Conservation (phyloP, 495 filamentous ascomycete genomes). For the Podospora pseudopauciseta region DNA sequence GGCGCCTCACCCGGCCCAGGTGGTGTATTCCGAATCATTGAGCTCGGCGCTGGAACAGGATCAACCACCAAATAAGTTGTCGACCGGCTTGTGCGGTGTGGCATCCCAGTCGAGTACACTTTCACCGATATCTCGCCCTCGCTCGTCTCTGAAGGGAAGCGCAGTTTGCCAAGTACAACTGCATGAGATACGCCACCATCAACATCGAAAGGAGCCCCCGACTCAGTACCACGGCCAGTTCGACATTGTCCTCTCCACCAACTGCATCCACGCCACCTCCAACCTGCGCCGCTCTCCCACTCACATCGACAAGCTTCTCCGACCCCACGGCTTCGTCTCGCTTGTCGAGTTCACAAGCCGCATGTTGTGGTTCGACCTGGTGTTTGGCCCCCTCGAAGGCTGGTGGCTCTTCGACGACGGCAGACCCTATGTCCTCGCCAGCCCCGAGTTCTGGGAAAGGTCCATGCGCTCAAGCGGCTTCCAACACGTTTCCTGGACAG, state of each 20-base stretch:
- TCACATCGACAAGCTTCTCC: conserved; percentile 34
- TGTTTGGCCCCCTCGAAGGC: conserved; percentile 50
- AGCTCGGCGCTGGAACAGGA: conserved; percentile 55
- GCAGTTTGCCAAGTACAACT: conserved; percentile 35
- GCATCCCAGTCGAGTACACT: conserved; percentile 36
- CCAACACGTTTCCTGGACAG: conserved; percentile 47
- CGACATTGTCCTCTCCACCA: conserved; percentile 52
- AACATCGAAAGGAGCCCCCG: conserved; percentile 49
- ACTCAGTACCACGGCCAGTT: conserved; percentile 40
- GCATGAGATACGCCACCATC: conserved; percentile 43
- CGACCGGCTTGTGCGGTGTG: not conserved
- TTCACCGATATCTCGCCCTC: conserved; percentile 51
- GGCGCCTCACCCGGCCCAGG: not conserved
- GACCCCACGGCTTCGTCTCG: conserved; percentile 36
- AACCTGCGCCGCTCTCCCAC: conserved; percentile 28
- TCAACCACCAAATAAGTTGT: conserved; percentile 36
- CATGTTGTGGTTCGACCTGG: conserved; percentile 44
- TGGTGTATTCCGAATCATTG: conserved; percentile 36
- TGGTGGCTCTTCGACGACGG: conserved; percentile 57
- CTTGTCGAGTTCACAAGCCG: conserved; percentile 38
- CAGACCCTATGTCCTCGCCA: conserved; percentile 42
- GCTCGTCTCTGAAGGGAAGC: conserved; percentile 45
- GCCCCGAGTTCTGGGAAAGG: conserved; percentile 36
- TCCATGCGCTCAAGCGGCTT: conserved; percentile 44
- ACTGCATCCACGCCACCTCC: conserved; percentile 48